Conservation (phyloP, 768 basidiomycete species). For the Plicaturopsis crispa region DNA sequence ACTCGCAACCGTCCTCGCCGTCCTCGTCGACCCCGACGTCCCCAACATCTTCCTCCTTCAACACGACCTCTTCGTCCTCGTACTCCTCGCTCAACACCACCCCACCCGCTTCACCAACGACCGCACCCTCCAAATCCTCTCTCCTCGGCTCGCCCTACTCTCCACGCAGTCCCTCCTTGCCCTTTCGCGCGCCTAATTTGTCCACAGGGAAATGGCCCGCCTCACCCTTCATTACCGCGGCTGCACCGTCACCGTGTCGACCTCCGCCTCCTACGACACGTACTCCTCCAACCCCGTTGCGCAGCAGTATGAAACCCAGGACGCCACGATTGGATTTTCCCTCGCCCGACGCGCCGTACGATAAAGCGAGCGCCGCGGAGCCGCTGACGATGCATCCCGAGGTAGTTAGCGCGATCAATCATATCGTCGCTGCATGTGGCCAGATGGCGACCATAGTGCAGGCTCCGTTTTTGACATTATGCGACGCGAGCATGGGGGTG, state of each 20-base stretch:
- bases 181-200: too few species aligned
- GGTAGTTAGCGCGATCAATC: constrained; percentile 51
- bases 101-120: constrained; percentile 5
- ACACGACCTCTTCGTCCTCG: constrained; percentile 7
- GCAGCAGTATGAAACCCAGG: constrained; percentile 1
- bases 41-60: constrained; percentile 6
- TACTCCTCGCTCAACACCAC: not conserved
- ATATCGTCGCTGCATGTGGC: constrained; percentile 62
- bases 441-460: constrained; percentile 63
- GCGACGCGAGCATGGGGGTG: constrained; percentile 67
- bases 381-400: constrained; percentile 50
- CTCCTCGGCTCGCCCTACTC: too few species aligned
- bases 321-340: constrained; percentile 39
- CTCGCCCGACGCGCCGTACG: constrained; percentile 41
- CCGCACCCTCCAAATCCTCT: constrained; percentile 16
- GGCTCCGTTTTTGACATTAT: constrained; percentile 61
- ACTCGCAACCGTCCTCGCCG: constrained; percentile 11
- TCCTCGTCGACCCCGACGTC: constrained; percentile 12
- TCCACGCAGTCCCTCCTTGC: too few species aligned
- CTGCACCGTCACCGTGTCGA: too few species aligned
- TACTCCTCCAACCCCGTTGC: constrained; percentile 5
- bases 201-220: too few species aligned
- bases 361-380: constrained; percentile 41
- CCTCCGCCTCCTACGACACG: constrained; percentile 15
- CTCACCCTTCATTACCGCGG: too few species aligned